Conservation (phyloP, 2,329 filamentous ascomycete species). For the Drechslera avenae region DNA sequence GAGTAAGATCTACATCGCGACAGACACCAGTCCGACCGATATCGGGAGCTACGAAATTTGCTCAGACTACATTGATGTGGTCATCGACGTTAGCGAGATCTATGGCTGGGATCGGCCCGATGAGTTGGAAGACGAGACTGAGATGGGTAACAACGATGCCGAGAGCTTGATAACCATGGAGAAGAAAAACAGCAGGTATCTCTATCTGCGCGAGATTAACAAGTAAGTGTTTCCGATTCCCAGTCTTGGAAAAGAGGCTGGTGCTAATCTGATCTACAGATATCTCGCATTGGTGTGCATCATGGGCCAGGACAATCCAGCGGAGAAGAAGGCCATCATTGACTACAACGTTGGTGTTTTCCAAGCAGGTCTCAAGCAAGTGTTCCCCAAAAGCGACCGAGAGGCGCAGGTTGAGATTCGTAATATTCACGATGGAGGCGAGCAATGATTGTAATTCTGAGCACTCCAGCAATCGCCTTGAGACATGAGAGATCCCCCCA, state of each 20-base stretch:
- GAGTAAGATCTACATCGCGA: constrained; percentile 98
- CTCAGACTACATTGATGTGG: constrained; percentile 97
- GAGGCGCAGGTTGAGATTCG: constrained; percentile 33
- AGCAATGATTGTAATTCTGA: constrained; percentile 4
- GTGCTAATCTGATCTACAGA: constrained; percentile 44
- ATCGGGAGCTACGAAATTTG: constrained; percentile 98
- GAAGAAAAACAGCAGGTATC: constrained; percentile 61
- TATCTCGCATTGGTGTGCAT: constrained; percentile 83
- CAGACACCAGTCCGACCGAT: constrained; percentile 89
- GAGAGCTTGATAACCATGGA: constrained; percentile 68
- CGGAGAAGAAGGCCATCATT: constrained; percentile 81
- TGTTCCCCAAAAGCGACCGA: constrained; percentile 63
- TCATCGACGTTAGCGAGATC: constrained; percentile 94
- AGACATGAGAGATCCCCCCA: background rate
- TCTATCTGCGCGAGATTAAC: constrained; percentile 71
- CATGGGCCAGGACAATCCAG: constrained; percentile 80
- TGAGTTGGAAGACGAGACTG: constrained; percentile 43
- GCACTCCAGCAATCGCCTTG: background rate
- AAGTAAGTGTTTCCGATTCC: constrained; percentile 55
- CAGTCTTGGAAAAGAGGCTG: background rate
- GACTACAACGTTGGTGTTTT: constrained; percentile 87
- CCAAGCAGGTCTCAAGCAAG: constrained; percentile 76
- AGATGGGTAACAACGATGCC: constrained; percentile 57
- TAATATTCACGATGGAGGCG: constrained; percentile 22
- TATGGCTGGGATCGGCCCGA: constrained; percentile 73